Percentiles rank a stretch among this genome's conserved stretches.
These are phyloP conservation scores for Oryza meridionalis DNA, from an alignment of 176 grass and related monocot genomes.

Conservation along the genomic window DNA sequence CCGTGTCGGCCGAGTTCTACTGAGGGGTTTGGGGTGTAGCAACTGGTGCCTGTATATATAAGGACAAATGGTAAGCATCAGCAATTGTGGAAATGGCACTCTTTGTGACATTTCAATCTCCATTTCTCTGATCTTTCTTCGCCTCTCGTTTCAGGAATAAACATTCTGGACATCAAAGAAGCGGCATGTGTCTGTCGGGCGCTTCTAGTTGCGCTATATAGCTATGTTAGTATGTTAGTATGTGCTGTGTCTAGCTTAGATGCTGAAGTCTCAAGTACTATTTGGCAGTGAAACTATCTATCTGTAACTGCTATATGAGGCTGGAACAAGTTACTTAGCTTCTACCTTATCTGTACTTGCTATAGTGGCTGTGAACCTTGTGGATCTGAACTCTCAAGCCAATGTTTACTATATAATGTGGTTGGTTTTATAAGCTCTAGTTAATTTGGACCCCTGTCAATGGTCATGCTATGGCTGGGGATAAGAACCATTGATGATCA, in stretches of 20 bases:
- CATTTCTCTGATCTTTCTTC: not conserved
- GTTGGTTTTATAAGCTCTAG: not conserved
- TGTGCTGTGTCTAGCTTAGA: constrained; percentile 30
- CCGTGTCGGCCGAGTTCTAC: constrained; percentile 34
- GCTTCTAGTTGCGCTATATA: constrained; percentile 15
- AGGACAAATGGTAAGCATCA: constrained; percentile 37
- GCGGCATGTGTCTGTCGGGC: constrained; percentile 6
- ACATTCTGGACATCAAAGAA: constrained; percentile 35
- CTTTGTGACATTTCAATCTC: constrained; percentile 14
- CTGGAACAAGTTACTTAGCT: not conserved
- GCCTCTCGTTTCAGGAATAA: constrained; percentile 53
- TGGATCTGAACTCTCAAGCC: not conserved
- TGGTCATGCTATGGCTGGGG: not conserved
- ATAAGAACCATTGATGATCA: not conserved
- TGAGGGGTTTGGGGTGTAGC: constrained; percentile 1
- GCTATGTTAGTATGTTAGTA: constrained; percentile 28
- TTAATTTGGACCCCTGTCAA: not conserved
- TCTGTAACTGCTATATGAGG: not conserved
- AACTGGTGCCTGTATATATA: constrained; percentile 48
- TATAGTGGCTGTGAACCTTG: constrained; percentile 19
- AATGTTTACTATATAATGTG: not conserved
- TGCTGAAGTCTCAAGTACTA: not conserved
- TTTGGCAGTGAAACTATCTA: constrained; percentile 10
- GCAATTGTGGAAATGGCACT: not conserved
- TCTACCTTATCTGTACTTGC: constrained; percentile 18